phyloP scores from a whole-genome alignment of 495 filamentous ascomycete genomes.

The Penicillium subrubescens region DNA sequence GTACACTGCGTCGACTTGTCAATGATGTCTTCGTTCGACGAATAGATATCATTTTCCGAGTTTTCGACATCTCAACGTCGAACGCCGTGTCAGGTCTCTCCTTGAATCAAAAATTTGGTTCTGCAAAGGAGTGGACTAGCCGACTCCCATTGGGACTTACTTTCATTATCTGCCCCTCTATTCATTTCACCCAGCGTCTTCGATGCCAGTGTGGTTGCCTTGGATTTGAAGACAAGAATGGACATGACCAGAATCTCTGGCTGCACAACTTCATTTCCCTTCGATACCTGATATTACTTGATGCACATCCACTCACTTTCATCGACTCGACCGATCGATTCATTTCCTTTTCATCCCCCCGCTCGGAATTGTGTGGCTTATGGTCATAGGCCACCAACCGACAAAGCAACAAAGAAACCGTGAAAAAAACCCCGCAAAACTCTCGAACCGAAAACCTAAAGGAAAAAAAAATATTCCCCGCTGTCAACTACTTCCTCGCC shows the following conservation, averaged over 20 bases:
- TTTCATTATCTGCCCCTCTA: constrained; percentile 6
- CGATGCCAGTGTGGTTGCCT: background rate
- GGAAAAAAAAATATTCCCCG: background rate
- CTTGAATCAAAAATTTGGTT: background rate
- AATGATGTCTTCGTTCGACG: background rate
- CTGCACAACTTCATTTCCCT: background rate
- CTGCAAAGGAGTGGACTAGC: background rate
- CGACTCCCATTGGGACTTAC: constrained; percentile 19
- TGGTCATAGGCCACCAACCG: constrained; percentile 1
- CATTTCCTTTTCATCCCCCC: constrained; percentile 18
- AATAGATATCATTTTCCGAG: background rate
- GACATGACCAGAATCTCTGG: background rate
- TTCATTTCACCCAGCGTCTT: constrained; percentile 1
- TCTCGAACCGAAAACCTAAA: constrained; percentile 7
- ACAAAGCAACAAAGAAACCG: constrained; percentile 15
- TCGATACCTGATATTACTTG: background rate
- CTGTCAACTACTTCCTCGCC: constrained; percentile 10
- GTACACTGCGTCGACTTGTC: background rate
- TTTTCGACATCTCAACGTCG: background rate
- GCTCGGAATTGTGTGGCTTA: background rate
- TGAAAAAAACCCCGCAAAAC: constrained; percentile 24
- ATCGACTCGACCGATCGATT: constrained; percentile 17
- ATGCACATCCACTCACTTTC: constrained; percentile 21
- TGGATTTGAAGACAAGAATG: background rate
- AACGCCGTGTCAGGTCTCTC: constrained; percentile 1